These are phyloP conservation scores for Dactylellina haptotyla DNA, from an alignment of 2,329 filamentous ascomycete genomes.

Conservation along the genomic window DNA sequence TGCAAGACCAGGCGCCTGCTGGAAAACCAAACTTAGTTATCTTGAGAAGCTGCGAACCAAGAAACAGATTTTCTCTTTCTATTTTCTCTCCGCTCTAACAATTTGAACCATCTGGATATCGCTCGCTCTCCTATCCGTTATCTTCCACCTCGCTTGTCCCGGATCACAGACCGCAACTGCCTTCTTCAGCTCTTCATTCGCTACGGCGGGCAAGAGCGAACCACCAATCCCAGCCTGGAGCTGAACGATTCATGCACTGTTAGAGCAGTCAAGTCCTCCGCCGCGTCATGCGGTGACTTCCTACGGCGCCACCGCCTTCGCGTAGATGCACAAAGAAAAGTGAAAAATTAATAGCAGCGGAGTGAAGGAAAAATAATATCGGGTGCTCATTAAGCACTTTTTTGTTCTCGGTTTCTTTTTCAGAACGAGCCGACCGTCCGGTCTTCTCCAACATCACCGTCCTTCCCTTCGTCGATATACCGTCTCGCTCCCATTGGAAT, in stretches of 20 bases:
- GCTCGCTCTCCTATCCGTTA: slow-evolving; percentile 11
- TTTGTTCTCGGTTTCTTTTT: neutral
- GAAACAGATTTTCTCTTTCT: neutral
- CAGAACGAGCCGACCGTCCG: neutral
- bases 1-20: neutral
- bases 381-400: too few relatives aligned
- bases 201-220: neutral
- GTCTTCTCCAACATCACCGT: neutral
- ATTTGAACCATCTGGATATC: too few relatives aligned
- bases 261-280: too few relatives aligned
- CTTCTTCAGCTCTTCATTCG: slow-evolving; percentile 18
- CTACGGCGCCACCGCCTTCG: slow-evolving; percentile 16
- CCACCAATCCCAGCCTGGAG: slow-evolving; percentile 1
- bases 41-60: neutral
- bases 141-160: slow-evolving; percentile 10
- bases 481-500: neutral
- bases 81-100: neutral
- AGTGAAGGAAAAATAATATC: slow-evolving; percentile 7
- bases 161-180: slow-evolving; percentile 3
- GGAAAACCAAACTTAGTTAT: neutral
- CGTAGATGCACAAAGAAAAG: neutral
- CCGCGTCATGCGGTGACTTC: slow-evolving; percentile 43
- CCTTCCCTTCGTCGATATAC: neutral
- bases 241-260: neutral
- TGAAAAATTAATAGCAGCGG: slow-evolving; percentile 4